These are phyloP conservation scores for Colletotrichum magnum DNA, from an alignment of 2,329 filamentous ascomycete genomes.

Conservation along the genomic window DNA sequence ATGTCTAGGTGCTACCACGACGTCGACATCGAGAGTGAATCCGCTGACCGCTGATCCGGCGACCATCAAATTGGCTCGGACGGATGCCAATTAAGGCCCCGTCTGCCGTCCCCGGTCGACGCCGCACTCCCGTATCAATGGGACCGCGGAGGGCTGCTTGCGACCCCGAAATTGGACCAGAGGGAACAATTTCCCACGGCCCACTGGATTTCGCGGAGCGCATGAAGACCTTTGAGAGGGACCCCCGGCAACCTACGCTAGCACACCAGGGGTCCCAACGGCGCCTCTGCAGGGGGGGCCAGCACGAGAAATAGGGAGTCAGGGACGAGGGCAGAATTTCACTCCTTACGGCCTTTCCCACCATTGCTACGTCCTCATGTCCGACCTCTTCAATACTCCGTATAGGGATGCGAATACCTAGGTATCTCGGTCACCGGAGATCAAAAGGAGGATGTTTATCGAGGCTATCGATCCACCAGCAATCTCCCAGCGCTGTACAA, in stretches of 20 bases:
- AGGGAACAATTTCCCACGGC: conserved; percentile 38
- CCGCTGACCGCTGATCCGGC: conserved; percentile 24
- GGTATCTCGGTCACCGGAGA: neutral
- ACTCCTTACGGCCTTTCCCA: conserved; percentile 1
- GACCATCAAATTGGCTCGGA: conserved; percentile 15
- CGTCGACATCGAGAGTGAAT: neutral
- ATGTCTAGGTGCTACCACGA: conserved; percentile 11
- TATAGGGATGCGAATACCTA: neutral
- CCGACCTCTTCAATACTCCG: conserved; percentile 11
- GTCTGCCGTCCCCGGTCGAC: conserved; percentile 29
- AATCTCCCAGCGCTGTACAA: conserved; percentile 21
- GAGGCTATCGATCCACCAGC: conserved; percentile 6
- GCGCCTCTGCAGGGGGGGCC: conserved; percentile 17
- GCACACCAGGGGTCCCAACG: conserved; percentile 24
- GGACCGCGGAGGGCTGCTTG: conserved; percentile 35
- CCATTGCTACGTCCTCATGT: conserved; percentile 6
- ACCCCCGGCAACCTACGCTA: conserved; percentile 27
- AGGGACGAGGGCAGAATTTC: conserved; percentile 23
- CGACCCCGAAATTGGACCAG: conserved; percentile 35
- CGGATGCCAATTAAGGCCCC: conserved; percentile 29
- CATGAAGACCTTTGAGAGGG: conserved; percentile 37
- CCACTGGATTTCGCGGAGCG: conserved; percentile 42
- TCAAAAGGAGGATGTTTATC: conserved; percentile 15
- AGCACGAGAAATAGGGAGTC: conserved; percentile 7
- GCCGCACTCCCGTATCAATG: conserved; percentile 32